phyloP scores from a whole-genome alignment of 2,329 filamentous ascomycete species.

The Aureobasidium uvarum region DNA sequence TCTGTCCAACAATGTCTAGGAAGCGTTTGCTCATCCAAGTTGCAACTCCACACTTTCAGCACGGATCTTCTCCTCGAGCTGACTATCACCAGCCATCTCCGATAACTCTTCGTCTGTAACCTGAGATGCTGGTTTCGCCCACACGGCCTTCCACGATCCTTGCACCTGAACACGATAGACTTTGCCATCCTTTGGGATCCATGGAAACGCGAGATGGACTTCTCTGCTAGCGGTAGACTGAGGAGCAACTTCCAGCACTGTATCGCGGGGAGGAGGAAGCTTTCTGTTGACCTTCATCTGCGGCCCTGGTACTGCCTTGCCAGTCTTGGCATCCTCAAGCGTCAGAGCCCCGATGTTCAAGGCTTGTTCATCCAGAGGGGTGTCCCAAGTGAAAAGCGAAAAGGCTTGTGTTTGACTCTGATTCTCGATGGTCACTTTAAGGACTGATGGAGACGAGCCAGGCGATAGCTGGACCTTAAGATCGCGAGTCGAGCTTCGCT shows the following conservation, averaged over 20 bases:
- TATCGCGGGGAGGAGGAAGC: constrained; percentile 41
- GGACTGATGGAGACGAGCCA: constrained; percentile 31
- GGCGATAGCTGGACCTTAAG: constrained; percentile 18
- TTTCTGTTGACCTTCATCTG: constrained; percentile 40
- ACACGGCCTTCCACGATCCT: constrained; percentile 40
- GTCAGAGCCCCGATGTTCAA: constrained; percentile 42
- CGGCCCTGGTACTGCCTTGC: constrained; percentile 36
- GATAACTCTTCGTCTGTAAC: constrained; percentile 31
- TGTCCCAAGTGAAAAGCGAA: constrained; percentile 44
- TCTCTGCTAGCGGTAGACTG: constrained; percentile 39
- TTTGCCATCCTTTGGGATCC: constrained; percentile 41
- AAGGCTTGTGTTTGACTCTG: constrained; percentile 37
- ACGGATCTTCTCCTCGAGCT: background rate
- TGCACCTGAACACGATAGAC: constrained; percentile 40
- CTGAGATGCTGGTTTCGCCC: constrained; percentile 33
- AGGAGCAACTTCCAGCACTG: constrained; percentile 40
- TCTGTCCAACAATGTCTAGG: background rate
- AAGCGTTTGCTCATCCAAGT: background rate
- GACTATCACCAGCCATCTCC: constrained; percentile 28
- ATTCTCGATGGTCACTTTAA: constrained; percentile 41
- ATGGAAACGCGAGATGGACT: constrained; percentile 41
- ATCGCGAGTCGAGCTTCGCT: constrained; percentile 3
- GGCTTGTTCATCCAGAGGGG: constrained; percentile 43
- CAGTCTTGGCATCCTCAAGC: constrained; percentile 35
- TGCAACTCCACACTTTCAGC: background rate